Evolutionary conservation across 2,329 filamentous ascomycete genomes (phyloP).

Genomic region (Ramularia endophylla): DNA sequence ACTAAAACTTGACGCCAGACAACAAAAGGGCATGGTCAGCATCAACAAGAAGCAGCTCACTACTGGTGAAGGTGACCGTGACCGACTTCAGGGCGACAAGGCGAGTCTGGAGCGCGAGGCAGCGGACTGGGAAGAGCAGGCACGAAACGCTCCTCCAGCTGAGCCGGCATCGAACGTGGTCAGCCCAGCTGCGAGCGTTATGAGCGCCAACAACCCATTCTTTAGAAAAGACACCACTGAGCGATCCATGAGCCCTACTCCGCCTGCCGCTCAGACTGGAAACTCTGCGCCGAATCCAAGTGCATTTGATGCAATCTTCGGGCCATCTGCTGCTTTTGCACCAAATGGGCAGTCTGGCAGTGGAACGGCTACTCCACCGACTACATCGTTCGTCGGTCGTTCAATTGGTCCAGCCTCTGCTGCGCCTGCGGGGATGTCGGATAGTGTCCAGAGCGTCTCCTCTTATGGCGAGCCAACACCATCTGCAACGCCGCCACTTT

Average conservation of each 20-base stretch:
- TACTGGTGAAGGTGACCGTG: slow-evolving; percentile 81
- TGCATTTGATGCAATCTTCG: slow-evolving; percentile 33
- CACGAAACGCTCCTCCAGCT: slow-evolving; percentile 13
- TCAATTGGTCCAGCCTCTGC: slow-evolving; percentile 12
- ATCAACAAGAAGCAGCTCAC: slow-evolving; percentile 98
- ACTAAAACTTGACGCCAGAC: slow-evolving; percentile 81
- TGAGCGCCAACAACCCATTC: slow-evolving; percentile 79
- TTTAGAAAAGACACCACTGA: slow-evolving; percentile 56
- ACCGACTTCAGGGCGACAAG: slow-evolving; percentile 77
- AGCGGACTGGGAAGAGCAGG: slow-evolving; percentile 17
- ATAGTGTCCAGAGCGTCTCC: slow-evolving; percentile 23
- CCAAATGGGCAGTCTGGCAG: slow-evolving; percentile 20
- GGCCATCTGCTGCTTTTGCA: slow-evolving; percentile 39
- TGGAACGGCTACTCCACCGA: slow-evolving; percentile 26
- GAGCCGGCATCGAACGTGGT: slow-evolving; percentile 16
- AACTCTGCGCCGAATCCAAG: slow-evolving; percentile 27
- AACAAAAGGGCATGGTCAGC: slow-evolving; percentile 92
- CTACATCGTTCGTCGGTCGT: slow-evolving; percentile 26
- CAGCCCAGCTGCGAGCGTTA: slow-evolving; percentile 20
- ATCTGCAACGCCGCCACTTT: slow-evolving; percentile 57
- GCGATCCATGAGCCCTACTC: slow-evolving; percentile 20
- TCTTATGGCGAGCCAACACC: slow-evolving; percentile 44
- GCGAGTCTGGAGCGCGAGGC: slow-evolving; percentile 58
- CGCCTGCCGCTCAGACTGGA: slow-evolving; percentile 9
- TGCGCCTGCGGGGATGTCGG: slow-evolving; percentile 20